Conservation (phyloP, 176 grass and related monocot genomes). For the Avena insularis region DNA sequence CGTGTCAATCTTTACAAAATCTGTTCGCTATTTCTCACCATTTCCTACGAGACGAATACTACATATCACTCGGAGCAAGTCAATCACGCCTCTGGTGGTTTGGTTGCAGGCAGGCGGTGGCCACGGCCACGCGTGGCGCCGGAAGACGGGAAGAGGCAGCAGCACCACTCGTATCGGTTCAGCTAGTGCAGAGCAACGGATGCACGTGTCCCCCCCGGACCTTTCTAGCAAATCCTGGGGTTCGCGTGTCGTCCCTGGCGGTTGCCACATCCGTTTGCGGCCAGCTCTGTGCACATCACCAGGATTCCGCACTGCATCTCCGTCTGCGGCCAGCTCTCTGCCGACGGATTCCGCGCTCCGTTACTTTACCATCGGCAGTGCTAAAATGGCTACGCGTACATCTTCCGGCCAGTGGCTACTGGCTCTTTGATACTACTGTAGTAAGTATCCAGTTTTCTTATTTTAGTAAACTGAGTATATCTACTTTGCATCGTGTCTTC, state of each 20-base stretch:
- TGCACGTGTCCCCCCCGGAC: constrained; percentile 28
- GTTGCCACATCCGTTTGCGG: constrained; percentile 25
- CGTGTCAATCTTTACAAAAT: no score
- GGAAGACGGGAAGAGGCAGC: background rate
- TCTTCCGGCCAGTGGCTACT: background rate
- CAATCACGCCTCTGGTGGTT: background rate
- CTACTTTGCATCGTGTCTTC: no score
- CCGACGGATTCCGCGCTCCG: constrained; percentile 8
- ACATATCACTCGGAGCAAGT: background rate
- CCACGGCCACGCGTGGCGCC: background rate
- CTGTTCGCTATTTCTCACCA: no score
- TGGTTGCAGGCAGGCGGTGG: background rate
- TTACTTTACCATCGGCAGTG: background rate
- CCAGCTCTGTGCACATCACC: background rate
- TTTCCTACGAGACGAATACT: background rate
- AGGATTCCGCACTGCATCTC: background rate
- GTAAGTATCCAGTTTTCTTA: no score
- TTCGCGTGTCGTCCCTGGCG: background rate
- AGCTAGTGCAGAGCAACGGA: background rate
- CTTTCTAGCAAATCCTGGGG: constrained; percentile 23
- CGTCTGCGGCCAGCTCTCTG: background rate
- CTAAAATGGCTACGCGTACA: background rate
- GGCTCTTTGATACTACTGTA: no score
- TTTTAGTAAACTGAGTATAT: no score
- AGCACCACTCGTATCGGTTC: background rate